Evolutionary conservation across 192 early-diverging fungal species (phyloP), one percentile per base, ranked within the genome.

Genomic region (Phycomyces blakesleeanus): DNA sequence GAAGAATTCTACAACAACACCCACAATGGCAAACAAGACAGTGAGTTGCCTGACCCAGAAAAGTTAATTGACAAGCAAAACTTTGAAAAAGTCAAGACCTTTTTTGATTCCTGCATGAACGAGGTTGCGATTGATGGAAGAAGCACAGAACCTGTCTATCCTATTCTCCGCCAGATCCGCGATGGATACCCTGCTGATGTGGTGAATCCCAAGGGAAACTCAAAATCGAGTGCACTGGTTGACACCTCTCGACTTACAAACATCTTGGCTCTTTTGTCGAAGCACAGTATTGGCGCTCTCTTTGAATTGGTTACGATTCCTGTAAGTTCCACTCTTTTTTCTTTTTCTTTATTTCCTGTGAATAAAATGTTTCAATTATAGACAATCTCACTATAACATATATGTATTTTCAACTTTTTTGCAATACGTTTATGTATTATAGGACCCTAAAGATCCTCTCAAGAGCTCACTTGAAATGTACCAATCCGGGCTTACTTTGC

Each of bases 91-190:
- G 71, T 83, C 24, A 80, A 89, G 54, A 47, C 66, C 0, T 65
- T 89, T 15, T 89, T 83, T 57, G 72, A 67, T 54, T 74, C 80
- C 25, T 87, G 85, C 57, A 77, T 85, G 80, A 74, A 82, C 20
- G 81, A 85, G 61, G 64, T 62, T 29, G 41, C 53, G 15, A 78
- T 83, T 55, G 62, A 76, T 21, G 52, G 57, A 29, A 57, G 72
- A n/a, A 75, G 78, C 14, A 76, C 73, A 0, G 57, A 72, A 26
- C 83, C 83, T 9, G 42, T 85, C 18, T 56, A 63, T 10, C 81
- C 79, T 24, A 20, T 85, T 15, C 53, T 85, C 8, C 27, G 68
- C 2, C 61, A 76, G 50, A 57, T 85, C 49, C 27, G 71, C 52
- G 61, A 66, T 14, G 20, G 59, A 9, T 77, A 76, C 24, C 60